Base-by-base conservation (phyloP, 257 asterid genomes). In the Parsonsia alboflavescens region DNA sequence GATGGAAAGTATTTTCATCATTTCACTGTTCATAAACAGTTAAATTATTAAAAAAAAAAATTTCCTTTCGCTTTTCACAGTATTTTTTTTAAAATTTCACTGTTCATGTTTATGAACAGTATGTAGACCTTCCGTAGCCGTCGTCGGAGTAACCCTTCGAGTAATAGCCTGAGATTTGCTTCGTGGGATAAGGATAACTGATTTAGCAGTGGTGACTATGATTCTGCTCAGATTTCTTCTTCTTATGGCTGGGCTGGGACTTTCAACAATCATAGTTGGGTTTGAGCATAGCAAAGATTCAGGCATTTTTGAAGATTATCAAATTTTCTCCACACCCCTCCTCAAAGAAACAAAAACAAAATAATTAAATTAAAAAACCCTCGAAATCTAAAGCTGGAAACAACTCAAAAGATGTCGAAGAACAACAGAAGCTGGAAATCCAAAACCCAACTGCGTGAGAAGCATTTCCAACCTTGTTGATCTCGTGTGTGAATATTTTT, bases 101-200 rank as follows among this genome's bases (percentile, higher is more conserved):
- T n/a, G n/a, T n/a, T n/a, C n/a, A n/a, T n/a, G n/a, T n/a, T n/a
- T n/a, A n/a, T n/a, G n/a, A n/a, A n/a, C n/a, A n/a, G n/a, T n/a
- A n/a, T n/a, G n/a, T n/a, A n/a, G n/a, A n/a, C n/a, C n/a, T n/a
- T n/a, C n/a, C n/a, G n/a, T n/a, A n/a, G n/a, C n/a, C n/a, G n/a
- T 79, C 10, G 97, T 79, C 7, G 99, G 99, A 13, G 93, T 80
- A 11, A 95, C 93, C 63, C 96, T 80, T 4, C 98, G 88, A 50
- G 87, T 77, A 6, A 88, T 61, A 50, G 92, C 87, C 69, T 92
- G 99, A 21, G 99, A 92, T 84, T 89, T 93, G 80, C 82, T 82
- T 42, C 92, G 82, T 7, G 98, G 97, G 10, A 88, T 80, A 11
- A 89, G 80, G 39, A 89, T 85, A n/a, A 89, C 92, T 41, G 99